Percentiles rank a stretch among this genome's conserved stretches.
phyloP scores from a whole-genome alignment of 1,284 basidiomycete species.

The Inonotus obliquus region DNA sequence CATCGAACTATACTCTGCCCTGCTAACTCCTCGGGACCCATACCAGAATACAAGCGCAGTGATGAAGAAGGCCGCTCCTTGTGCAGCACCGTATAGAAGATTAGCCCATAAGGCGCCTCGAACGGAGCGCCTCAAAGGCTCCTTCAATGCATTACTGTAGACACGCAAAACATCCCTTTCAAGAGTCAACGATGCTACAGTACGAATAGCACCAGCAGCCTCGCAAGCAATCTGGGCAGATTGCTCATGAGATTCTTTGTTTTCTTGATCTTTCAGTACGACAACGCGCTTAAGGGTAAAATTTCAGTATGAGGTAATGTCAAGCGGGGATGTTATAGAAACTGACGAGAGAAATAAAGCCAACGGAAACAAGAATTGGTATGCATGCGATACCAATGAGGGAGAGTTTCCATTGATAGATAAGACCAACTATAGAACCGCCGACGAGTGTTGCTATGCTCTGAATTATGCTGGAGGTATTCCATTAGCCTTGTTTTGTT shows the following conservation, averaged over 20 bases:
- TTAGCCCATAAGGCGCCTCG: slow-evolving; percentile 69
- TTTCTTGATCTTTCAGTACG: slow-evolving; percentile 82
- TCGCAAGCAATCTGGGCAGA: slow-evolving; percentile 92
- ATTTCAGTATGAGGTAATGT: too few species aligned
- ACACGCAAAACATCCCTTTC: slow-evolving; percentile 74
- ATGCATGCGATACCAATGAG: slow-evolving; percentile 79
- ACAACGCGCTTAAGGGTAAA: slow-evolving; percentile 50
- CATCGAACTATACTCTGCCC: slow-evolving; percentile 52
- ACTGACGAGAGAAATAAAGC: slow-evolving; percentile 73
- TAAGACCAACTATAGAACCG: slow-evolving; percentile 74
- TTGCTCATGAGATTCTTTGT: slow-evolving; percentile 79
- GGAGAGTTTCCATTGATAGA: slow-evolving; percentile 77
- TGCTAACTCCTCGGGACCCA: slow-evolving; percentile 65
- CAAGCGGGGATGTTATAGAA: neutral
- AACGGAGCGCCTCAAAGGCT: slow-evolving; percentile 64
- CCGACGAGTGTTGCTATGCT: slow-evolving; percentile 68
- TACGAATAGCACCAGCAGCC: slow-evolving; percentile 88
- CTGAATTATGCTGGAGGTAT: slow-evolving; percentile 89
- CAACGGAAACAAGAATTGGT: slow-evolving; percentile 78
- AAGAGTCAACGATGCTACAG: slow-evolving; percentile 87
- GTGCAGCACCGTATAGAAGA: slow-evolving; percentile 74
- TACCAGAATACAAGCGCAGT: slow-evolving; percentile 90
- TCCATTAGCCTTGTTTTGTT: slow-evolving; percentile 55
- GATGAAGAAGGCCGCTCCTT: slow-evolving; percentile 75
- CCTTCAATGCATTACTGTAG: slow-evolving; percentile 73